Base-by-base conservation (phyloP, 441 rosid species). In the Breynia disticha region DNA sequence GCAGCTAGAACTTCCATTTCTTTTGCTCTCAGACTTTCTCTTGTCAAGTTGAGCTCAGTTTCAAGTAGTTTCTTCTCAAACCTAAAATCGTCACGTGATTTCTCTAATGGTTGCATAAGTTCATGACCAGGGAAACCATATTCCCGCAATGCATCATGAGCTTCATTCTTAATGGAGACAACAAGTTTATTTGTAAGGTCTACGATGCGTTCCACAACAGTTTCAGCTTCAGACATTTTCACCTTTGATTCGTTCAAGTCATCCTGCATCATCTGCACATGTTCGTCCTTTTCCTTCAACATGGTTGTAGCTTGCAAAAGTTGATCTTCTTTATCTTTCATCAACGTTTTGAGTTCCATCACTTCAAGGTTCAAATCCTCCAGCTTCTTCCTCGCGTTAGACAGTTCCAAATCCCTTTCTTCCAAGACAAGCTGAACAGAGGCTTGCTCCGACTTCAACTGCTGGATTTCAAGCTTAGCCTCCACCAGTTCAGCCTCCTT, bases 401-500 rank as follows among this genome's bases (percentile, higher is more conserved):
- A 52, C 47, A 90, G 81, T 63, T 81, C 90, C 4, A 64, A 59
- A 67, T 90, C 90, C 70, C 76, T 87, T 68, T 85, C 90, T 65
- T 78, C 77, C 50, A 80, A 61, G 20, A 74, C 58, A 18, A 76
- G 75, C 67, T 72, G 76, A 59, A 90, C 75, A 56, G 96, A 78
- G 63, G 79, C 80, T 64, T 68, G 77, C 71, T 83, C 81, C 17
- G 93, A 77, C 60, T 77, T 77, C 74, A 87, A 75, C 69, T 76
- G 79, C 76, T 76, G 86, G 61, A 90, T 83, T 72, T 90, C 91
- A 48, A 90, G 76, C 69, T 72, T 87, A 47, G 90, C 97, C 60
- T 90, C 90, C 66, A 77, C 96, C 67, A 90, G 61, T 44, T 83
- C 82, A 11, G 75, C 67, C 65, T 84, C 95, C 64, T 83, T 84